Evolutionary conservation across 495 filamentous ascomycete genomes (phyloP), one percentile per base, ranked within the genome.

Genomic region (Collariella sp.): DNA sequence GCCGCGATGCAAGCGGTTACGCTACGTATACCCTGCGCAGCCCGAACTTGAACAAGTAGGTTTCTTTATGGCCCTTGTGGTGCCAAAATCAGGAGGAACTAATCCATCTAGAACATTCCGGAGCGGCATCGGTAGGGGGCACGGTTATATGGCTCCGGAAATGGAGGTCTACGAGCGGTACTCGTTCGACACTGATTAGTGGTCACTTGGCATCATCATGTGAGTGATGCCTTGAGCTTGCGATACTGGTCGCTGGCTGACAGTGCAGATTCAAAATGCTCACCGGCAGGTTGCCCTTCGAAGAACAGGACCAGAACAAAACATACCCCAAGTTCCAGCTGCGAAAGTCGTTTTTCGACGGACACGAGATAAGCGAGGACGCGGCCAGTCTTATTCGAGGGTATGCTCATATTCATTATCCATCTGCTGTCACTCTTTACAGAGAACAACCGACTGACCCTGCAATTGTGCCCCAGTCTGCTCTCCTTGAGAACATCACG

Each of bases 241-340:
- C 20, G 13, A 18, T 41, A 24, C 1, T 9, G 7, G 31, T 23
- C 34, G 36, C 13, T 13, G 2, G 19, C 41, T 50, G 7, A 16
- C 26, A 31, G 26, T 31, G 26, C 26, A 31, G 26, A 31, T 31
- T 31, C 26, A 9, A 31, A 31, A 31, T 31, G 26, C 82, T 95
- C 34, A 88, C 95, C 52, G 91, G 91, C 48, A 96, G 91, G 90
- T 89, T 89, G 49, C 91, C 91, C 6, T 96, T 96, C 79, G 95
- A 89, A 61, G 89, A 88, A 10, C 88, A 96, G 62, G 89, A 95
- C 60, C 82, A 83, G 13, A 85, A 87, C 61, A 89, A 96, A 60
- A 95, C 89, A 9, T 9, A 9, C 26, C 5, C 4, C 26, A 9
- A 31, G 26, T 5, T 31, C 26, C 26, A 95, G 95, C 68, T 83